Base-by-base conservation (phyloP, 192 early-diverging fungal species). In the Entrophospora sp. region DNA sequence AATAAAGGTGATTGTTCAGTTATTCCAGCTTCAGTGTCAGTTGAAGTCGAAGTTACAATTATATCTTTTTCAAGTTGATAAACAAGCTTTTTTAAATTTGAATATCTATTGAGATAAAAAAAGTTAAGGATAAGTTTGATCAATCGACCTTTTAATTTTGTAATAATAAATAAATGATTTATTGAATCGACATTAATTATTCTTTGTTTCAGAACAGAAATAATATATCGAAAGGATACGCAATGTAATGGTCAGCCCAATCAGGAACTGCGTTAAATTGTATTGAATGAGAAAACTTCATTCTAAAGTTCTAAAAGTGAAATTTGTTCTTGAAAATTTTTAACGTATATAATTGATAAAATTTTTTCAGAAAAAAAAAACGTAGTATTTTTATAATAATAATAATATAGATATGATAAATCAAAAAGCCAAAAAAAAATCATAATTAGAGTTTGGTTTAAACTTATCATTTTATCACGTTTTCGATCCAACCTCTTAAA, bases 241-340 rank as follows among this genome's bases (percentile, higher is more conserved):
- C 83, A 56, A 91, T 35, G 66, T 91, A 91, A 66, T 87, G 83
- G 61, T 86, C 86, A 71, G 85, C 81, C 89, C 89, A 91, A 73
- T 91, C 89, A 58, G 89, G 89, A 32, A 91, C 89, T 35, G 90
- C 85, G 68, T 97, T 97, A 69, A 97, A 86, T 76, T 93, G 89
- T 48, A 97, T 81, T 25, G 87, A 85, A 72, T 91, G 89, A 22
- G 92, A 90, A 67, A 97, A 97, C 81, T 97, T 97, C 92, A 97
- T 94, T n/a, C n/a, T n/a, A n/a, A n/a, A n/a, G n/a, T n/a, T n/a
- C n/a, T n/a, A n/a, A n/a, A n/a, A n/a, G n/a, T n/a, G n/a, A n/a
- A n/a, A n/a, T n/a, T n/a, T n/a, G n/a, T n/a, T n/a, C n/a, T n/a
- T n/a, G n/a, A n/a, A n/a, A n/a, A n/a, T n/a, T n/a, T n/a, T n/a